Evolutionary conservation across 108 stramenopile genomes (phyloP).

Genomic region (Epithemia pelagica): DNA sequence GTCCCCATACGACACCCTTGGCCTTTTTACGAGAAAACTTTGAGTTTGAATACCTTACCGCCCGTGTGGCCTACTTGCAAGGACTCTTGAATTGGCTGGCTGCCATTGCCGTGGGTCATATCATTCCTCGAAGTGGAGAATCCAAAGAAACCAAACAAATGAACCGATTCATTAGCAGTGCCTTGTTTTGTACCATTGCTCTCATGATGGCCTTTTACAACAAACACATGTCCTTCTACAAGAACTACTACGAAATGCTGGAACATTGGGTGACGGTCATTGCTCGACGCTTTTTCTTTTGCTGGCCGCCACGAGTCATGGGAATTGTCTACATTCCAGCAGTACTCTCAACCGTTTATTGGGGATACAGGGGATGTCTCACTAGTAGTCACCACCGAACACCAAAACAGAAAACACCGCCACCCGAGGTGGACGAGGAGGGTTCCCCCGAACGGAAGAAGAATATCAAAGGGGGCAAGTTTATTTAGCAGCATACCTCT

Average conservation of each 20-base stretch:
- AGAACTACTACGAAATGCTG: slow-evolving; percentile 4
- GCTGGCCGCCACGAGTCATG: neutral
- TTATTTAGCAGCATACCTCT: too few relatives aligned
- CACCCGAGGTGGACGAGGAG: too few relatives aligned
- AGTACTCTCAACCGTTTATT: neutral
- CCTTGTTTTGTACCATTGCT: slow-evolving; percentile 5
- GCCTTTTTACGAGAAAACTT: slow-evolving; percentile 8
- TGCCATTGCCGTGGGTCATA: slow-evolving; percentile 18
- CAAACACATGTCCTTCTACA: slow-evolving; percentile 20
- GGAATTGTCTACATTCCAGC: neutral
- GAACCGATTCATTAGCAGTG: slow-evolving; percentile 22
- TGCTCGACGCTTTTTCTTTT: neutral
- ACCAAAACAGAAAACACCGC: too few relatives aligned
- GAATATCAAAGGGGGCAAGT: too few relatives aligned
- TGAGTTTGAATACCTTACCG: slow-evolving; percentile 32
- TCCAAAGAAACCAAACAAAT: slow-evolving; percentile 1
- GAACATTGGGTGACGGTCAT: neutral
- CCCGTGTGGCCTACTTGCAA: slow-evolving; percentile 19
- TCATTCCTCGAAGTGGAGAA: slow-evolving; percentile 22
- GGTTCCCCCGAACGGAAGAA: too few relatives aligned
- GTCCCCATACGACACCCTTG: slow-evolving; percentile 8
- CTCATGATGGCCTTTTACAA: slow-evolving; percentile 28
- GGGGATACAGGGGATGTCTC: neutral
- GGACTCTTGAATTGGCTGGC: slow-evolving; percentile 33
- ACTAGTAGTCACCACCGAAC: neutral